Conservation (phyloP, 2,329 filamentous ascomycete species). For the Xylariales sp. region DNA sequence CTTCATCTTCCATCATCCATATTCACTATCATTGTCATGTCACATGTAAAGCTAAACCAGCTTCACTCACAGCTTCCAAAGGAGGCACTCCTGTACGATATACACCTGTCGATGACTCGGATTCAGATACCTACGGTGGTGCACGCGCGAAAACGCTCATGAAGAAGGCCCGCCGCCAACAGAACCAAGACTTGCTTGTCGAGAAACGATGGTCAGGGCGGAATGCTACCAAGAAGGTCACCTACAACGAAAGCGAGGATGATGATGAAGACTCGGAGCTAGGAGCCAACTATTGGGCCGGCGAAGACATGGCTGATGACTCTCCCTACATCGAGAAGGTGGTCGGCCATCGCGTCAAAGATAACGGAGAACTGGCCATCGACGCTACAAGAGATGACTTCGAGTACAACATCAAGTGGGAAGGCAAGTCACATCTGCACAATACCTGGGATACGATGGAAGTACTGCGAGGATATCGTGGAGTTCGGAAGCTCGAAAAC, state of each 20-base stretch:
- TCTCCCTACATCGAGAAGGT: slow-evolving; percentile 86
- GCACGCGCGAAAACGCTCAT: slow-evolving; percentile 62
- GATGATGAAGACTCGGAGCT: slow-evolving; percentile 61
- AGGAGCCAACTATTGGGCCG: slow-evolving; percentile 66
- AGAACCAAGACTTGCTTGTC: slow-evolving; percentile 58
- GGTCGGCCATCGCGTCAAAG: slow-evolving; percentile 76
- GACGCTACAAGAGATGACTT: slow-evolving; percentile 69
- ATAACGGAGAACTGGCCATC: slow-evolving; percentile 55
- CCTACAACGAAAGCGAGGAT: slow-evolving; percentile 64
- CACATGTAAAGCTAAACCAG: slow-evolving; percentile 9
- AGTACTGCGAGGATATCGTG: slow-evolving; percentile 69
- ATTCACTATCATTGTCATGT: slow-evolving; percentile 10
- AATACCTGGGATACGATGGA: slow-evolving; percentile 89
- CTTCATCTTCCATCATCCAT: not conserved
- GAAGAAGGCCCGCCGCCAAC: slow-evolving; percentile 74
- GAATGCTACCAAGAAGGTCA: slow-evolving; percentile 65
- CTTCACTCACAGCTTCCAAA: slow-evolving; percentile 48
- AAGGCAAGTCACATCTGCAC: slow-evolving; percentile 90
- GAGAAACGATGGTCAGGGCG: slow-evolving; percentile 92
- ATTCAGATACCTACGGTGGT: slow-evolving; percentile 75
- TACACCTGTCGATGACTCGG: slow-evolving; percentile 55
- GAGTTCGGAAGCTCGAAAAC: slow-evolving; percentile 87
- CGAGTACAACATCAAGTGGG: slow-evolving; percentile 94
- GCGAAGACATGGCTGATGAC: slow-evolving; percentile 66
- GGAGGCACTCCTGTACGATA: slow-evolving; percentile 51